Base-by-base conservation (phyloP, 2,329 filamentous ascomycete species). In the Pseudogymnoascus destructans region DNA sequence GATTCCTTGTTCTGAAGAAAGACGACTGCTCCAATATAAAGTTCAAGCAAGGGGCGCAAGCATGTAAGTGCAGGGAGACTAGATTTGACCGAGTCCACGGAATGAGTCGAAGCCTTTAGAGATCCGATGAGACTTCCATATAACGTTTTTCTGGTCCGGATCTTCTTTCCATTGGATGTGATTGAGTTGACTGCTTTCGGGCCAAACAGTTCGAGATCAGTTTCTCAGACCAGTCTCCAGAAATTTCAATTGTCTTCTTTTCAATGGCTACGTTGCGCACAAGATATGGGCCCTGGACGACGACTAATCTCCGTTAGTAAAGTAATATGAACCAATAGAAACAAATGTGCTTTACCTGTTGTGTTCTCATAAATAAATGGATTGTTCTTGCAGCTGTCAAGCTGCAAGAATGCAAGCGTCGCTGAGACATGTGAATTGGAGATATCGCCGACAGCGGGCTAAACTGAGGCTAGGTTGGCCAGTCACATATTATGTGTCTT, bases 201-300 rank as follows among this genome's bases (percentile, higher is more conserved):
- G 0, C 76, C 77, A 61, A 79, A 76, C 1, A 81, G 64, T 1
- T 74, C 73, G 1, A 81, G 62, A 0, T 66, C 68, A 0, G 73
- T 74, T 70, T 65, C 27, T 72, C 67, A 35, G 73, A 69, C 1
- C 72, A 67, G 40, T 80, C 78, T 3, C 78, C 78, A 0, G 68
- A 70, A 1, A 80, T 66, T 4, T 68, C 64, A 3, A 79, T 66
- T 0, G 67, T 71, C 1, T 69, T 67, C 6, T 67, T 66, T 1
- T 70, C 68, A 9, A 64, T 61, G 7, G 68, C 62, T 3, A 75
- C 75, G 0, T 72, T 72, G 3, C 78, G 75, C 5, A 80, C 75
- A 3, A 80, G 71, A 46, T 78, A 79, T 0, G 77, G 75, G 0
- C 78, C 78, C 19, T 77, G 74, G 2, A 80, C 71, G 10, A 80